A percentile compares a stretch with the other conserved stretches of the same genome.
phyloP scores from a whole-genome alignment of 306 rosid genomes.

The Prunus mongolica region DNA sequence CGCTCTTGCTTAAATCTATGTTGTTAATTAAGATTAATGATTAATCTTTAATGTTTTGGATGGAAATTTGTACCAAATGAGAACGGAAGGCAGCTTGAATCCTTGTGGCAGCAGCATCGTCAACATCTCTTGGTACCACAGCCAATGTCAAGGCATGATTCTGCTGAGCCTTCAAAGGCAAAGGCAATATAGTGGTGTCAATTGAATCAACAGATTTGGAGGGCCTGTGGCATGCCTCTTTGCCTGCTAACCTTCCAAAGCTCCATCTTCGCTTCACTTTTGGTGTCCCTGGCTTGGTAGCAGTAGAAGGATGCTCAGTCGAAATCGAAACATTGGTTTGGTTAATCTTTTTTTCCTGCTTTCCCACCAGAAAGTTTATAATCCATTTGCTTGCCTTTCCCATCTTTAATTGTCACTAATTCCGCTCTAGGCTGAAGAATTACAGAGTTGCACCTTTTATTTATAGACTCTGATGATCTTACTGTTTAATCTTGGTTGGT shows the following conservation, averaged over 20 bases:
- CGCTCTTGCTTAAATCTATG: not conserved
- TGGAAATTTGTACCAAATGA: conserved; percentile 50
- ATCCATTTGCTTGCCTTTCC: conserved; percentile 85
- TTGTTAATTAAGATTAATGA: too few species aligned
- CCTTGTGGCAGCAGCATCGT: conserved; percentile 59
- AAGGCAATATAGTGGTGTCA: conserved; percentile 28
- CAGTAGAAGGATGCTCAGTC: not conserved
- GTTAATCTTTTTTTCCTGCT: conserved; percentile 45
- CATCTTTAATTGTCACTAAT: conserved; percentile 30
- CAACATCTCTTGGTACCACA: conserved; percentile 6
- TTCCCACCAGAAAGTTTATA: conserved; percentile 55
- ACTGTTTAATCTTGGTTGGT: conserved; percentile 10
- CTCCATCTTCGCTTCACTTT: conserved; percentile 71
- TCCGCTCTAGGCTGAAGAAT: not conserved
- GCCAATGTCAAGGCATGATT: conserved; percentile 13
- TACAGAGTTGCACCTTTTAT: not conserved
- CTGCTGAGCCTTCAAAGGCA: conserved; percentile 29
- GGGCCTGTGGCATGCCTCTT: conserved; percentile 30
- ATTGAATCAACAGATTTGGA: conserved; percentile 53
- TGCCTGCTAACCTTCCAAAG: conserved; percentile 49
- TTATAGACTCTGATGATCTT: not conserved
- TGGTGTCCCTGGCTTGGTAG: conserved; percentile 31
- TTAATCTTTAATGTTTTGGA: not conserved
- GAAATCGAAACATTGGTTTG: conserved; percentile 4
- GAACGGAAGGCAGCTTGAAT: conserved; percentile 77